These are phyloP conservation scores for Colletotrichum sp. DNA, from an alignment of 2,329 filamentous ascomycete species.

Conservation along the genomic window DNA sequence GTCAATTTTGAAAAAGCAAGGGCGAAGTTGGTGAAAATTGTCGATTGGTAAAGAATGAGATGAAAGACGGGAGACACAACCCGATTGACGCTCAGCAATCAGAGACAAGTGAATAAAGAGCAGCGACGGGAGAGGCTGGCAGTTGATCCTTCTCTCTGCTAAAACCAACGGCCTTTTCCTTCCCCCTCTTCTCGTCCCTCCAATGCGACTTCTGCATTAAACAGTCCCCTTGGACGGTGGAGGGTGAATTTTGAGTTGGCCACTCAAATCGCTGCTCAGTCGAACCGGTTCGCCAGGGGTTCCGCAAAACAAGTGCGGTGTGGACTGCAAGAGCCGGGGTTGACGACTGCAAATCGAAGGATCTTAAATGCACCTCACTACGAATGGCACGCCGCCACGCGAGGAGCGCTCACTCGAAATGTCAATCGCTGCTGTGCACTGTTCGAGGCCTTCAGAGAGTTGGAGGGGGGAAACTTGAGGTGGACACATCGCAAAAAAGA, in stretches of 20 bases:
- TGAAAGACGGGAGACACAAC: background rate
- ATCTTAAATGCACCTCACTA: background rate
- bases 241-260: background rate
- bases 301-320: conserved; percentile 14
- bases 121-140: background rate
- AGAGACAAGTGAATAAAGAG: background rate
- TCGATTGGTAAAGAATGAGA: background rate
- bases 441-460: background rate
- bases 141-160: background rate
- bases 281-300: conserved; percentile 3
- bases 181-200: background rate
- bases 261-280: background rate
- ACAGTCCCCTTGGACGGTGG: background rate
- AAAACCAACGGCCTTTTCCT: background rate
- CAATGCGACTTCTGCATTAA: background rate
- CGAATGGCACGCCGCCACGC: background rate
- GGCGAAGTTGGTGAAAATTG: background rate
- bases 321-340: conserved; percentile 3
- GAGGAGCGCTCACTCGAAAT: background rate
- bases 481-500: background rate
- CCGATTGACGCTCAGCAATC: background rate
- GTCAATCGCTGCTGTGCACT: background rate
- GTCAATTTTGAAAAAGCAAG: background rate
- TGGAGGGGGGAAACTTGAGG: background rate
- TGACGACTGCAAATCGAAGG: background rate